Base-by-base conservation (phyloP, 441 rosid genomes). In the Omphalea diandra region DNA sequence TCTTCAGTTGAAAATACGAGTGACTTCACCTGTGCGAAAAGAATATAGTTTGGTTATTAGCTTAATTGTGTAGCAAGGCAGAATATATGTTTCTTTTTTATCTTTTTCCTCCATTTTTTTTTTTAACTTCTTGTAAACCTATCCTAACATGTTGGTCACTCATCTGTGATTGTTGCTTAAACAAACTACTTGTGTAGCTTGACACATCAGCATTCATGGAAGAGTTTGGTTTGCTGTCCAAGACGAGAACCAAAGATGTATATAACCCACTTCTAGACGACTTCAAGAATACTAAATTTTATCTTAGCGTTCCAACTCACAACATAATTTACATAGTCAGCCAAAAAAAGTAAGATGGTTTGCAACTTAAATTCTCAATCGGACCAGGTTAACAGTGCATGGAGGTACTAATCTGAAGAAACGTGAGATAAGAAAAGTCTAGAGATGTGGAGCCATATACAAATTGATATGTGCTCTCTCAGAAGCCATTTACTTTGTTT, bases 191-290 rank as follows among this genome's bases (percentile, higher is more conserved):
- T 33, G 4, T 83, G 78, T 75, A 94, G 97, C 94, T 94, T 0
- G 93, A 88, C 77, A 90, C 98, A 41, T 92, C 97, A 60, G 76
- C 90, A 5, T 94, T 92, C 83, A 92, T 94, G 99, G 96, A 88
- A 75, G 99, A 92, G 83, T 94, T 94, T 67, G 97, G 96, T 44
- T 81, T 94, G 80, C 94, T 94, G 2, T 55, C 94, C 47, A 94
- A 89, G 83, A 92, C 98, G 38, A 87, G 90, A 74, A 90, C 97
- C 3, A 90, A 85, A 84, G 97, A 94, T 26, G 97, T 98, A 68
- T 94, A 92, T 87, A 94, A 94, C 79, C 98, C 98, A 2, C 91
- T 92, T 81, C 83, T 94, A 7, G 97, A 94, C 67, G 99, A 94
- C 84, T 94, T 94, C 86, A 94, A 86, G 82, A 94, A 94, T 53